Conservation (phyloP, 2,329 filamentous ascomycete species). For the Trichophaea hybrida region DNA sequence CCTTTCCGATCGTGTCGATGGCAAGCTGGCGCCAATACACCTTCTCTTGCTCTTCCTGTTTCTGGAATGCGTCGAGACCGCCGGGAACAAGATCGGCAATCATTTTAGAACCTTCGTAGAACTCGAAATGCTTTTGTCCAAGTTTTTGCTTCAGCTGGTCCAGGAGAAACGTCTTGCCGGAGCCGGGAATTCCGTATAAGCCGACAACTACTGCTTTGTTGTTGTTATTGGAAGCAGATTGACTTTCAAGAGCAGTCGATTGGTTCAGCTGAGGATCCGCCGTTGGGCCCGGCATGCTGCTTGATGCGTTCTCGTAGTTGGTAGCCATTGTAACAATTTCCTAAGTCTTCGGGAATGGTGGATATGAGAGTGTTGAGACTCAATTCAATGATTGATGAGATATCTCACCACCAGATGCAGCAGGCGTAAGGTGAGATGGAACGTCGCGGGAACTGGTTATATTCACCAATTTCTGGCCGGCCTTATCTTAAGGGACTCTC, state of each 20-base stretch:
- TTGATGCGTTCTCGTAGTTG: too few relatives aligned
- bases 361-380: too few relatives aligned
- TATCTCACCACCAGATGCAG: too few relatives aligned
- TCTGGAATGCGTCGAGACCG: constrained; percentile 38
- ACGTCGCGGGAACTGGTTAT: too few relatives aligned
- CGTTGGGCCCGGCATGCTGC: too few relatives aligned
- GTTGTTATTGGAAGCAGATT: constrained; percentile 1
- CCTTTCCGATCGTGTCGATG: constrained; percentile 34
- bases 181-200: constrained; percentile 42
- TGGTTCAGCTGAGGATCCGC: neutral
- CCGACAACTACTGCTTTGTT: constrained; percentile 36
- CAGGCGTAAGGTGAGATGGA: too few relatives aligned
- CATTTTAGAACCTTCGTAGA: constrained; percentile 41
- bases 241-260: constrained; percentile 8
- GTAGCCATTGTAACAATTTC: too few relatives aligned
- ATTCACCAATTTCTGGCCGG: too few relatives aligned
- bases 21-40: constrained; percentile 33
- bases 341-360: too few relatives aligned
- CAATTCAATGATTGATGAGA: too few relatives aligned
- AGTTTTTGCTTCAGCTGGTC: constrained; percentile 32
- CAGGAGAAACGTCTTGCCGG: constrained; percentile 40
- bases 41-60: constrained; percentile 32
- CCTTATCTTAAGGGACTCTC: too few relatives aligned
- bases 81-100: constrained; percentile 35
- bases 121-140: constrained; percentile 31